Percentiles rank a stretch among this genome's conserved stretches.
These are phyloP conservation scores for Seiridium unicorne DNA, from an alignment of 2,329 filamentous ascomycete species.

Conservation along the genomic window DNA sequence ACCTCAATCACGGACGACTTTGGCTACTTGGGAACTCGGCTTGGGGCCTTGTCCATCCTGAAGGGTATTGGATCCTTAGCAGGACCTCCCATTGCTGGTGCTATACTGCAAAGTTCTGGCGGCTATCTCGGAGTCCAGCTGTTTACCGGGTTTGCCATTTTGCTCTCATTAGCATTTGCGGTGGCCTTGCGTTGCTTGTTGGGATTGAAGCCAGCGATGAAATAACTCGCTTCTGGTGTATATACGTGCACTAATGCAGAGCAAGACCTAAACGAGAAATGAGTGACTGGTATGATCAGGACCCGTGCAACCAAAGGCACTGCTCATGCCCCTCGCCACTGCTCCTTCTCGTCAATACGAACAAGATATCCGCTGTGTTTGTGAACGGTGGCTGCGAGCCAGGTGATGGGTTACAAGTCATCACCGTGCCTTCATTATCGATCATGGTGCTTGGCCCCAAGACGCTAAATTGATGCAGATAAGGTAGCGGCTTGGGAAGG, in stretches of 20 bases:
- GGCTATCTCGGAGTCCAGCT: conserved; percentile 2
- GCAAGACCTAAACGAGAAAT: too few species aligned
- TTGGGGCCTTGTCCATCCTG: conserved; percentile 1
- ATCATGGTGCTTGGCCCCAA: neutral
- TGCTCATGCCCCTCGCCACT: too few species aligned
- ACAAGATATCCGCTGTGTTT: too few species aligned
- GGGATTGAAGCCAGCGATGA: neutral
- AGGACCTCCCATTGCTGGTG: conserved; percentile 2
- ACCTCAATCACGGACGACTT: conserved; percentile 4
- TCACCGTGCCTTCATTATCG: too few species aligned
- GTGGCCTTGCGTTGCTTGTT: neutral
- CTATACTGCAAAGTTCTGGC: conserved; percentile 1
- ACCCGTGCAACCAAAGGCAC: too few species aligned
- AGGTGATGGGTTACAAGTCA: too few species aligned
- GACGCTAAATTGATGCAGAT: neutral
- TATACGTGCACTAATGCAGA: too few species aligned
- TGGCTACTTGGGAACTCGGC: neutral
- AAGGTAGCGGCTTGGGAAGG: neutral
- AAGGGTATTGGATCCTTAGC: conserved; percentile 2
- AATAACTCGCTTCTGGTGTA: neutral
- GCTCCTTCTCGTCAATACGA: too few species aligned
- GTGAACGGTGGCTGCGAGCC: too few species aligned
- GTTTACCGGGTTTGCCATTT: conserved; percentile 5
- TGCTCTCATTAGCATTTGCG: neutral
- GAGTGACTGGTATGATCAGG: too few species aligned